Conservation (phyloP, 2,329 filamentous ascomycete genomes). For the Volutella citrinella region DNA sequence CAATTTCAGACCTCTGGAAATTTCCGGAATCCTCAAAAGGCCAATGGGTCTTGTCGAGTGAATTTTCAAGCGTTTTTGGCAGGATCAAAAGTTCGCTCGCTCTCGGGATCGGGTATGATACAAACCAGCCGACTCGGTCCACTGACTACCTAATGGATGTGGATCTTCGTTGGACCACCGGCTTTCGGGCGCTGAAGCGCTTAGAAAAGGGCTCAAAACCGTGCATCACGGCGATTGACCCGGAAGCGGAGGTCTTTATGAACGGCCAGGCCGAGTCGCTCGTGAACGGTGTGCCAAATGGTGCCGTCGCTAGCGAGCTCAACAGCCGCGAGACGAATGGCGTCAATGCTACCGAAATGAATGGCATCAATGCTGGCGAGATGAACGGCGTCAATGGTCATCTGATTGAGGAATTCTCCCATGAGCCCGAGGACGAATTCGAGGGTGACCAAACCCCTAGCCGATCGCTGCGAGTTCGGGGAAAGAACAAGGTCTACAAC, state of each 20-base stretch:
- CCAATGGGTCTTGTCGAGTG: conserved; percentile 40
- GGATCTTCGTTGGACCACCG: conserved; percentile 45
- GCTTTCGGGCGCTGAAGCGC: conserved; percentile 32
- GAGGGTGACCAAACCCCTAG: conserved; percentile 50
- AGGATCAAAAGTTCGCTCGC: conserved; percentile 36
- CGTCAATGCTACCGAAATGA: conserved; percentile 6
- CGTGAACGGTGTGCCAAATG: conserved; percentile 14
- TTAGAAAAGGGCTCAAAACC: conserved; percentile 42
- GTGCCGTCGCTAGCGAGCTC: conserved; percentile 8
- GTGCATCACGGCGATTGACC: conserved; percentile 42
- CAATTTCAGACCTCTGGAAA: conserved; percentile 18
- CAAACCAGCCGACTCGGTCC: conserved; percentile 18
- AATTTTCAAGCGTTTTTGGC: conserved; percentile 40
- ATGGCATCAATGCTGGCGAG: conserved; percentile 10
- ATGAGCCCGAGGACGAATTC: conserved; percentile 43
- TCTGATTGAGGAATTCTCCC: conserved; percentile 27
- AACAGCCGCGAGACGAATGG: conserved; percentile 10
- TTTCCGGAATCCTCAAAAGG: conserved; percentile 18
- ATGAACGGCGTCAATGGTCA: conserved; percentile 12
- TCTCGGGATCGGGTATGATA: conserved; percentile 24
- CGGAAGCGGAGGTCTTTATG: conserved; percentile 25
- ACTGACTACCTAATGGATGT: conserved; percentile 49
- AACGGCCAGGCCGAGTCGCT: conserved; percentile 21
- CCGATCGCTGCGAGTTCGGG: conserved; percentile 47
- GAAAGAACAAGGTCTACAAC: conserved; percentile 53